A percentile compares a stretch with the other conserved stretches of the same genome.
Conservation (phyloP, 2,329 filamentous ascomycete species). For the Diplodia intermedia region DNA sequence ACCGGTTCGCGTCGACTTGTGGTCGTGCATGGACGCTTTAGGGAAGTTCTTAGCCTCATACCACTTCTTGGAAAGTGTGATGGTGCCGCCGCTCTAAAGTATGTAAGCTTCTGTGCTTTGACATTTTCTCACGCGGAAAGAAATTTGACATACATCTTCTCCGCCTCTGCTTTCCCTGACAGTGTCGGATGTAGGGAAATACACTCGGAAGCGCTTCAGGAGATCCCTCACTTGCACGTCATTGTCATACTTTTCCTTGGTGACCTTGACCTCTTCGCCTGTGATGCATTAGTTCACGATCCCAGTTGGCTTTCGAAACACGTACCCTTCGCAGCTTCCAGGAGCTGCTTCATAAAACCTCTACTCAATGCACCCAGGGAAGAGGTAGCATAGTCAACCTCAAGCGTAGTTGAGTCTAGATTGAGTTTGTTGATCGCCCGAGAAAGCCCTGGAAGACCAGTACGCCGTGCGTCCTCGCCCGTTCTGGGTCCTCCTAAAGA, state of each 20-base stretch:
- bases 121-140: not conserved
- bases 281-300: not conserved
- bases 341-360: constrained; percentile 66
- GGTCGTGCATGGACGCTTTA: constrained; percentile 73
- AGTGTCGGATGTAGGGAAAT: constrained; percentile 79
- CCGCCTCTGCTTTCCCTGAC: constrained; percentile 40
- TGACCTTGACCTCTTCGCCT: constrained; percentile 17
- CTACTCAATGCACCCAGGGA: constrained; percentile 80
- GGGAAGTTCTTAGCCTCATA: constrained; percentile 77
- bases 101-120: not conserved
- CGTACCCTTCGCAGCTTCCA: constrained; percentile 59
- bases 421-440: constrained; percentile 60
- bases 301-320: not conserved
- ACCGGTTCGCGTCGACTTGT: constrained; percentile 71
- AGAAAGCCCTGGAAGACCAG: constrained; percentile 78
- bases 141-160: constrained; percentile 36
- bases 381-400: constrained; percentile 79
- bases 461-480: constrained; percentile 53
- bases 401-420: constrained; percentile 53
- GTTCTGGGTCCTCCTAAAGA: constrained; percentile 69
- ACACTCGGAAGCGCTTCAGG: constrained; percentile 68
- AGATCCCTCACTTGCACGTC: constrained; percentile 44
- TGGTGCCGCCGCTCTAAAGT: constrained; percentile 69
- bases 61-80: constrained; percentile 77
- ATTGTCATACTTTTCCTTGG: constrained; percentile 37